Base-by-base conservation (phyloP, 2,329 filamentous ascomycete species). In the Thelonectria blattea region DNA sequence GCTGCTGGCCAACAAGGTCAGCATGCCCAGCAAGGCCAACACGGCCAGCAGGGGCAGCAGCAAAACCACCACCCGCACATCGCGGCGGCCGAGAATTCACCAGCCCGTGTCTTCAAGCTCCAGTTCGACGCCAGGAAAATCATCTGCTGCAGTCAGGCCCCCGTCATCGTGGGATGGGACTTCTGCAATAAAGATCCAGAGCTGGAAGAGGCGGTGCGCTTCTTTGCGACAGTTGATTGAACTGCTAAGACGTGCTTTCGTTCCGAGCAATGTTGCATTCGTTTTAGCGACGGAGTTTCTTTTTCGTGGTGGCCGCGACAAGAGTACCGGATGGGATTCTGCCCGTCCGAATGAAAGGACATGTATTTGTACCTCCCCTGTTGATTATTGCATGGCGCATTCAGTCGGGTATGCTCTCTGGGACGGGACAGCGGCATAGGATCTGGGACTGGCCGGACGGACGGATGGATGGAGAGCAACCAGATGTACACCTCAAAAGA, bases 41-140 rank as follows among this genome's bases (percentile, higher is more conserved):
- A 61, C 22, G 41, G 20, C 17, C 64, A 64, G 6, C 57, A 43
- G 17, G 41, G 47, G n/a, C 50, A 48, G 46, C 53, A 56, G 22
- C 45, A 49, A 30, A 65, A 66, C 12, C 71, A 79, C 42, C 80
- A 84, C 55, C 80, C 79, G 3, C 81, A 83, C 61, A 80, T 83
- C 10, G 71, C 74, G 1, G 73, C 76, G 39, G 73, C 77, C 8
- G 83, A 85, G 63, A 76, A 79, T 32, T 81, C 79, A 56, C 79
- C 81, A 11, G 80, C 82, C 8, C 79, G 95, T 22, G 91, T 99
- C 3, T 99, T 98, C 81, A 99, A 99, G 77, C 82, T 98, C 37
- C 95, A 99, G 75, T 99, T 97, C 68, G 95, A 99, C 73, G 91
- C 93, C 1, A 86, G 93, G 20, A 88, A 93, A 69, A 96, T 99